Evolutionary conservation across 2,329 filamentous ascomycete genomes (phyloP).

Genomic region (Chrysoporthe austroafricana): DNA sequence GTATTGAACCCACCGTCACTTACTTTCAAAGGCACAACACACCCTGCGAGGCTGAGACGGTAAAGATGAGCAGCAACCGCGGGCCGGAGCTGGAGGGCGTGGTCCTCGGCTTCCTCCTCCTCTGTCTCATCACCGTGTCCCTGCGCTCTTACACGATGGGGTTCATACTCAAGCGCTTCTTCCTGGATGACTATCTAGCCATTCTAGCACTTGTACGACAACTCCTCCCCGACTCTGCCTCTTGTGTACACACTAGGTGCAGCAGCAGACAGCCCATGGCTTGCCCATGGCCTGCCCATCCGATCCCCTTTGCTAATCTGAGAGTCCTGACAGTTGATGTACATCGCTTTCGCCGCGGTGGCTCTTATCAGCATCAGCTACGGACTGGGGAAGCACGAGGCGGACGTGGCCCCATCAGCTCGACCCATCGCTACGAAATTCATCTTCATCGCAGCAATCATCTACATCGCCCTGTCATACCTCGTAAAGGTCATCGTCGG

Average conservation of each 20-base stretch:
- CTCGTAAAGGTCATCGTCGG: conserved; percentile 45
- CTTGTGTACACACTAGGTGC: neutral
- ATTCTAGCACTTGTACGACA: conserved; percentile 37
- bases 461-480: conserved; percentile 43
- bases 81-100: conserved; percentile 36
- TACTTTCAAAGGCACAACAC: neutral
- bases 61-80: conserved; percentile 21
- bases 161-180: conserved; percentile 39
- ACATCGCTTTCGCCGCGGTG: conserved; percentile 35
- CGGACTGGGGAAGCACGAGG: conserved; percentile 35
- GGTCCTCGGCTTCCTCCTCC: conserved; percentile 39
- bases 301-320: neutral
- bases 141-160: conserved; percentile 40
- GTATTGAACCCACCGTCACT: neutral
- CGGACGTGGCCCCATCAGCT: conserved; percentile 30
- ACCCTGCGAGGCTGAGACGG: neutral
- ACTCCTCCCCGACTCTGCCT: neutral
- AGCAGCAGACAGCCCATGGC: neutral
- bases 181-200: conserved; percentile 41
- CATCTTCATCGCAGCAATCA: conserved; percentile 47
- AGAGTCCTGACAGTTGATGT: conserved; percentile 22
- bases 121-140: conserved; percentile 38
- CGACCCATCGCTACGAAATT: conserved; percentile 39
- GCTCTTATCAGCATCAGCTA: conserved; percentile 32
- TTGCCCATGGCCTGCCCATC: neutral